These are phyloP conservation scores for Trichoderma polysporum DNA, from an alignment of 2,329 filamentous ascomycete species.

Conservation along the genomic window DNA sequence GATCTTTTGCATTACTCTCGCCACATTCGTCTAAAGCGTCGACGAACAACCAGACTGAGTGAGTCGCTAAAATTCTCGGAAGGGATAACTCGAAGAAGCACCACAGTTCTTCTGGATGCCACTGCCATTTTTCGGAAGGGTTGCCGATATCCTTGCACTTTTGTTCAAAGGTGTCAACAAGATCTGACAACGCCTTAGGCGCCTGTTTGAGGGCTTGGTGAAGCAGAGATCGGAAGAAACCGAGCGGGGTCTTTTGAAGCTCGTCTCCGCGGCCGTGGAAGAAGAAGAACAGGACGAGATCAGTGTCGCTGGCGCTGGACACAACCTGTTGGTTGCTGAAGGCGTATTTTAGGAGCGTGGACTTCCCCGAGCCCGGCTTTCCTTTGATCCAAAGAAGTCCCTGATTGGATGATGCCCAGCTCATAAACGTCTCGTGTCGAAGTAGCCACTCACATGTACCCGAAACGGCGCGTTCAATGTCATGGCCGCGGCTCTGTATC, in stretches of 20 bases:
- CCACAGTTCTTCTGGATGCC: constrained; percentile 29
- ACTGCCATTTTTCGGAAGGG: constrained; percentile 29
- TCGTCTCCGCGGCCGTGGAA: constrained; percentile 35
- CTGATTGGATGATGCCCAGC: constrained; percentile 25
- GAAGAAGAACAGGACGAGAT: constrained; percentile 36
- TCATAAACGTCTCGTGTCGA: constrained; percentile 26
- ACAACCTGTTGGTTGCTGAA: constrained; percentile 28
- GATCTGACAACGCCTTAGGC: constrained; percentile 24
- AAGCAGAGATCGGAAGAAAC: constrained; percentile 38
- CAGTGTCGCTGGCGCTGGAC: constrained; percentile 2
- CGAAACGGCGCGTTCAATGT: constrained; percentile 26
- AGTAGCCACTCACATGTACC: constrained; percentile 38
- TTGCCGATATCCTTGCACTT: constrained; percentile 16
- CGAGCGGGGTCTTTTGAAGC: constrained; percentile 35
- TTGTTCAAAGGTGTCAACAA: constrained; percentile 25
- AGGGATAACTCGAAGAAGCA: constrained; percentile 26
- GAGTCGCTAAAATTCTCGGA: constrained; percentile 23
- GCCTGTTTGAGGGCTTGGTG: constrained; percentile 34
- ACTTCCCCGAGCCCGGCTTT: constrained; percentile 43
- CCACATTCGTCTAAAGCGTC: constrained; percentile 40
- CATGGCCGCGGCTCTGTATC: constrained; percentile 29
- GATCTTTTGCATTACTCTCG: constrained; percentile 24
- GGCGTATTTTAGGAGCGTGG: constrained; percentile 38
- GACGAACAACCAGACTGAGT: constrained; percentile 32
- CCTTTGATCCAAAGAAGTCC: constrained; percentile 41